Base-by-base conservation (phyloP, 768 basidiomycete species). In the Saitozyma podzolica region DNA sequence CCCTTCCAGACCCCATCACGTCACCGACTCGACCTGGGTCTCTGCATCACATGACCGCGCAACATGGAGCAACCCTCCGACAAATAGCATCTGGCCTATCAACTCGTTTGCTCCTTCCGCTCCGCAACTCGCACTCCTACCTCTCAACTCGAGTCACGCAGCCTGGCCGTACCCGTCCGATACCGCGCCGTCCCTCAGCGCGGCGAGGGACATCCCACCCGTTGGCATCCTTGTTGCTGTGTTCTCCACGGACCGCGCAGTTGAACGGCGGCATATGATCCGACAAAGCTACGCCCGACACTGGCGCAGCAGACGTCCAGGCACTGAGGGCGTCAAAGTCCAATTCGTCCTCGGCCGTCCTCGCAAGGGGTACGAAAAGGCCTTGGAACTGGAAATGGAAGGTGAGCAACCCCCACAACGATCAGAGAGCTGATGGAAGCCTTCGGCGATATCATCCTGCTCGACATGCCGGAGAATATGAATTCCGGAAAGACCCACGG, bases 391-490 rank as follows among this genome's bases (percentile, higher is more conserved):
- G 47, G 95, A 98, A 82, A 91, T 91, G 85, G 90, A 96, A 75
- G 87, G 92, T 93, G 73, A 75, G 89, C 20, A 14, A 20, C 39
- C 37, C 9, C 40, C 39, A 7, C 45, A 47, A 47, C 41, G 20
- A 6, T 43, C 9, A 20, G 39, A 17, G 45, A n/a, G 64, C 56
- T 62, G 50, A 64, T 49, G 14, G 11, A 51, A 80, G 79, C 78
- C 3, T 80, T 73, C 64, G 66, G 72, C 43, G 80, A 80, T 55
- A 75, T 80, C 40, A 56, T 80, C 16, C 83, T 94, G 53, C 83
- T 96, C 50, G 89, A 91, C 37, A 86, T 88, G 50, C 74, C 85
- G 9, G 95, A 98, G 81, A 96, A 97, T 79, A 97, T 98, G 95
- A 97, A 98, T 80, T 82, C 85, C 53, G 95, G 95, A 60, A 98